These are phyloP conservation scores for Ceratocystis huliohia DNA, from an alignment of 2,329 filamentous ascomycete species.

Conservation along the genomic window DNA sequence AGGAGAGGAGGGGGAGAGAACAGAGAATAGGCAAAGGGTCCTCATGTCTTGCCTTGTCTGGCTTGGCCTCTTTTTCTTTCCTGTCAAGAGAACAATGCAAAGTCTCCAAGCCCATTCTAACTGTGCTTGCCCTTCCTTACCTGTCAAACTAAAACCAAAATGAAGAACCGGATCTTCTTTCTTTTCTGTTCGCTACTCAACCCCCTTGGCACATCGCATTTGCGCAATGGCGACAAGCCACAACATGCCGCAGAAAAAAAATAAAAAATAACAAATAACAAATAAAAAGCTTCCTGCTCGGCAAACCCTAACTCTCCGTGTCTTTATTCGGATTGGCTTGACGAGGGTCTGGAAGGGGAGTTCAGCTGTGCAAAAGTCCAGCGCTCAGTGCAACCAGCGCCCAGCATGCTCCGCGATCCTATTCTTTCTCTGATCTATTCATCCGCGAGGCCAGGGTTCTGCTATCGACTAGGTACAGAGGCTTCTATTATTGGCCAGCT, in stretches of 20 bases:
- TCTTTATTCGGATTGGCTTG: not conserved
- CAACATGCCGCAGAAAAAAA: not conserved
- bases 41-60: not conserved
- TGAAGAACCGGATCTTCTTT: not conserved
- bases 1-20: not conserved
- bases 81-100: too few relatives aligned
- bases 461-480: too few relatives aligned
- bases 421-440: too few relatives aligned
- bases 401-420: too few relatives aligned
- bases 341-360: not conserved
- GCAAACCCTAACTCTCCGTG: not conserved
- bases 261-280: not conserved
- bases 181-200: not conserved
- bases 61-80: not conserved
- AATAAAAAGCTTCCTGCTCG: not conserved
- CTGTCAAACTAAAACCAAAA: too few relatives aligned
- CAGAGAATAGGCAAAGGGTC: not conserved
- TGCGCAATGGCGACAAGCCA: not conserved
- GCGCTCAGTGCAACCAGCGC: not conserved
- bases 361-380: not conserved
- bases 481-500: too few relatives aligned
- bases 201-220: not conserved
- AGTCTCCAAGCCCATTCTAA: too few relatives aligned
- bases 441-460: too few relatives aligned
- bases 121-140: too few relatives aligned